These are phyloP conservation scores for Funneliformis caledonium DNA, from an alignment of 371 early-diverging fungal species.

Conservation along the genomic window DNA sequence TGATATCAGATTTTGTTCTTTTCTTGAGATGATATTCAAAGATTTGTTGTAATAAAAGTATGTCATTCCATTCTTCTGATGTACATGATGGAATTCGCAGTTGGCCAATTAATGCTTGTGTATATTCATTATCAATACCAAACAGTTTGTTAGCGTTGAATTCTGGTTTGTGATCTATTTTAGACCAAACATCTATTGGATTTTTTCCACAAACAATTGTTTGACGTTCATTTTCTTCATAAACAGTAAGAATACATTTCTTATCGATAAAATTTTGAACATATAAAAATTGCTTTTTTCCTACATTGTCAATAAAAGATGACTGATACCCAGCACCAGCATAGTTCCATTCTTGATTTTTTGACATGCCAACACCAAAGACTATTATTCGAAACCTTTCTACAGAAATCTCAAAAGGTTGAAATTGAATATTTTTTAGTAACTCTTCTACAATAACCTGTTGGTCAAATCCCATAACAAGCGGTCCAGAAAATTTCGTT, in stretches of 20 bases:
- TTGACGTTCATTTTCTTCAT: neutral
- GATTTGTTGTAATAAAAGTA: neutral
- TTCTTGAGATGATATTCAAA: neutral
- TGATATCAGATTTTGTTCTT: neutral
- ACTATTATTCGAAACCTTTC: neutral
- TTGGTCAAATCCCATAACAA: neutral
- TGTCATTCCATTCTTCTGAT: neutral
- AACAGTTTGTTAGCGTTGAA: neutral
- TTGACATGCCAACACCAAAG: neutral
- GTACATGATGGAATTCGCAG: neutral
- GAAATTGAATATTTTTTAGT: constrained; percentile 4
- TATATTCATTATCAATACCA: neutral
- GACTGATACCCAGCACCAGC: neutral
- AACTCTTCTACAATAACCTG: neutral
- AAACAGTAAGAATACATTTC: neutral
- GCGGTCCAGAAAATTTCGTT: neutral
- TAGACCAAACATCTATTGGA: neutral
- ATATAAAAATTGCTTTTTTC: neutral
- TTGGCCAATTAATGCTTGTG: neutral
- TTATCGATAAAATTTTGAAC: neutral
- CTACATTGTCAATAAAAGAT: neutral
- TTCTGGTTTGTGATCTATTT: neutral
- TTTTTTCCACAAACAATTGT: neutral
- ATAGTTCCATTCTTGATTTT: constrained; percentile 9
- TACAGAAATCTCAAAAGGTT: neutral